These are phyloP conservation scores for Ogataea haglerorum DNA, from an alignment of 805 yeast genomes.

Conservation along the genomic window DNA sequence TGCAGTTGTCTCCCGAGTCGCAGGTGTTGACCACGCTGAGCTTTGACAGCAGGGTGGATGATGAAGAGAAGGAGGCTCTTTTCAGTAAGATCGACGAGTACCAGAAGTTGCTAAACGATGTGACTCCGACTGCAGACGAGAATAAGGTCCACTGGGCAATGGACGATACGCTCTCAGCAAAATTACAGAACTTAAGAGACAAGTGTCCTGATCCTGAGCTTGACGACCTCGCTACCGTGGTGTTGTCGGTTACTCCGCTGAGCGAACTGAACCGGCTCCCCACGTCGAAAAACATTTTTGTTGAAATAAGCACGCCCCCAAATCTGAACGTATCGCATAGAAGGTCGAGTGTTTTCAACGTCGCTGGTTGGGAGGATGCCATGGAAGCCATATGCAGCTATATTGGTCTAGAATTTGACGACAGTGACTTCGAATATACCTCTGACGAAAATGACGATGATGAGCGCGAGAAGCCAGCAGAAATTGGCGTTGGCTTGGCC, in stretches of 20 bases:
- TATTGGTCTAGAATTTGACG: conserved; percentile 35
- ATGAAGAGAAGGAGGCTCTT: conserved; percentile 8
- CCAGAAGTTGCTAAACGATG: conserved; percentile 7
- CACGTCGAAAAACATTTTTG: conserved; percentile 20
- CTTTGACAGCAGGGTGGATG: conserved; percentile 8
- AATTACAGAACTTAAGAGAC: neutral
- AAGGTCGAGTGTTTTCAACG: conserved; percentile 19
- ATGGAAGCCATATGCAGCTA: conserved; percentile 34
- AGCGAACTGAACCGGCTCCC: conserved; percentile 16
- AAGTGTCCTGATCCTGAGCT: neutral
- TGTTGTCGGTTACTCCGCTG: conserved; percentile 26
- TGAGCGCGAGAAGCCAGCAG: conserved; percentile 1
- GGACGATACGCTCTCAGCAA: neutral
- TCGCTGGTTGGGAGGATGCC: conserved; percentile 34
- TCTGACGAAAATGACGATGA: conserved; percentile 16
- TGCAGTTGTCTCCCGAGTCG: conserved; percentile 11
- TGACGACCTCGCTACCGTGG: conserved; percentile 23
- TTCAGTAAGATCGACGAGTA: conserved; percentile 19
- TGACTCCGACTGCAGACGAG: conserved; percentile 13
- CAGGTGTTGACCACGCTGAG: conserved; percentile 14
- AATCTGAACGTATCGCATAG: conserved; percentile 6
- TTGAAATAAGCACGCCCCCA: conserved; percentile 28
- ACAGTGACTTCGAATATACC: conserved; percentile 29
- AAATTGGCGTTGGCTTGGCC: neutral
- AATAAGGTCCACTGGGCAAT: neutral